Evolutionary conservation across 208 protist species (phyloP), one percentile per base, ranked within the genome.

Genomic region (Leishmania tarentolae): DNA sequence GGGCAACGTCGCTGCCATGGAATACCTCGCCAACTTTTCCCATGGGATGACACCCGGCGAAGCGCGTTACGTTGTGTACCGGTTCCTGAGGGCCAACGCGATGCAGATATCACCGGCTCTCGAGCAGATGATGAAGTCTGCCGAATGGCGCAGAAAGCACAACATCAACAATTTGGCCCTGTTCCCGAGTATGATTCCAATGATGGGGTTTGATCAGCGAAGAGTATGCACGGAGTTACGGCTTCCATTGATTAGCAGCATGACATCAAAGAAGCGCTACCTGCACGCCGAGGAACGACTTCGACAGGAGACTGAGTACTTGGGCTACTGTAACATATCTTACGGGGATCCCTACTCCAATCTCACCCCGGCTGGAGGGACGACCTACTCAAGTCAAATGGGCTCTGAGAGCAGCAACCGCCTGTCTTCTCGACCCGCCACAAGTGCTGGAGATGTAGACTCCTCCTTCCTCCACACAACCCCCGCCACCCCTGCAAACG

Each of bases 141-240:
- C 78, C 40, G 81, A 89, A 73, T 87, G 91, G 68, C 86, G 91
- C 40, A 77, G 77, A 42, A 83, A 83, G 37, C 91, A 94, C 46
- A 86, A 87, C 72, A 24, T 96, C 17, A 86, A 94, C 53, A 83
- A 78, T 9, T 86, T 93, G 78, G 78, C 84, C 21, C 83, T 93
- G 66, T 94, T 93, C 61, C 83, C 91, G 0, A 87, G 83, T 24
- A 77, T 94, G 21, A 87, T 96, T 73, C 88, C 88, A 4, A 81
- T 91, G 13, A 82, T 78, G 40, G 93, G 93, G 1, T 96, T 91
- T 72, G 79, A 90, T 56, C 79, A 91, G 59, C 57, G 78, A 1
- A 53, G 75, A n/a, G 78, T 96, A n/a, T 92, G 92, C 73, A 46
- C 78, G 31, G 53, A 84, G 57, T 68, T 95, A 9, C 46, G 85